Evolutionary conservation across 768 basidiomycete species (phyloP).

Genomic region (Lepiota venenata): DNA sequence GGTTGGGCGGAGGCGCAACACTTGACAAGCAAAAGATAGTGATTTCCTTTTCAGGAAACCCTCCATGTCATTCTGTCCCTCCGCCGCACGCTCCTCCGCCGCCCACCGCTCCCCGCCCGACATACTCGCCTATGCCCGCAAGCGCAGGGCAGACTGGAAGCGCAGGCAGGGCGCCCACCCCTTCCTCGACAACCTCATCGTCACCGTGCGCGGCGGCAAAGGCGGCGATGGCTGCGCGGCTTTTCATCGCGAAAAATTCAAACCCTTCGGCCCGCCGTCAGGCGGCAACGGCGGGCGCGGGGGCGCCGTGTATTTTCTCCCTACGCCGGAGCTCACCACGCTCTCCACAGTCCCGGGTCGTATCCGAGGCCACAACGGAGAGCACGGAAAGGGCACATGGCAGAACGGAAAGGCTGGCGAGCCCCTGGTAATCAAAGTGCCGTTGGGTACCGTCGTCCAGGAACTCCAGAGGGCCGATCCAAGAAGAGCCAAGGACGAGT

Average conservation of each 20-base stretch:
- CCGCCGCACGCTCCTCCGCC: background rate
- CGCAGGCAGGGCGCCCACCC: conserved; percentile 67
- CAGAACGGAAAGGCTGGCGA: conserved; percentile 74
- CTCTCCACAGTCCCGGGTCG: conserved; percentile 71
- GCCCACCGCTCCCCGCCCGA: too few species aligned
- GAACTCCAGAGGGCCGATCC: conserved; percentile 69
- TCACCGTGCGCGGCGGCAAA: conserved; percentile 80
- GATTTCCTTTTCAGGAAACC: conserved; percentile 10
- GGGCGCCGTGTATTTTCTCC: conserved; percentile 81
- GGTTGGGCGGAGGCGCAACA: too few species aligned
- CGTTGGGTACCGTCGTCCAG: conserved; percentile 85
- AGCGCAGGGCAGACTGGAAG: conserved; percentile 71
- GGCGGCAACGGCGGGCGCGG: conserved; percentile 92
- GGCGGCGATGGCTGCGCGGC: conserved; percentile 93
- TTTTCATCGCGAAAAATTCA: conserved; percentile 88
- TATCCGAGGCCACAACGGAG: conserved; percentile 63
- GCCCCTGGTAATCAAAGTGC: conserved; percentile 77
- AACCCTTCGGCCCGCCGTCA: conserved; percentile 82
- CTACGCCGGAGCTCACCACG: conserved; percentile 74
- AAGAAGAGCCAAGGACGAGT: conserved; percentile 60
- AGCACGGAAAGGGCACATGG: conserved; percentile 81
- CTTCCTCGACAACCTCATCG: conserved; percentile 79
- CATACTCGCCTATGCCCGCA: conserved; percentile 40
- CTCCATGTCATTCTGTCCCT: conserved; percentile 10
- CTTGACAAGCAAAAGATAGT: too few species aligned